A percentile compares a stretch with the other conserved stretches of the same genome.
Evolutionary conservation across 495 filamentous ascomycete species (phyloP).

Genomic region (Arthonia radiata): DNA sequence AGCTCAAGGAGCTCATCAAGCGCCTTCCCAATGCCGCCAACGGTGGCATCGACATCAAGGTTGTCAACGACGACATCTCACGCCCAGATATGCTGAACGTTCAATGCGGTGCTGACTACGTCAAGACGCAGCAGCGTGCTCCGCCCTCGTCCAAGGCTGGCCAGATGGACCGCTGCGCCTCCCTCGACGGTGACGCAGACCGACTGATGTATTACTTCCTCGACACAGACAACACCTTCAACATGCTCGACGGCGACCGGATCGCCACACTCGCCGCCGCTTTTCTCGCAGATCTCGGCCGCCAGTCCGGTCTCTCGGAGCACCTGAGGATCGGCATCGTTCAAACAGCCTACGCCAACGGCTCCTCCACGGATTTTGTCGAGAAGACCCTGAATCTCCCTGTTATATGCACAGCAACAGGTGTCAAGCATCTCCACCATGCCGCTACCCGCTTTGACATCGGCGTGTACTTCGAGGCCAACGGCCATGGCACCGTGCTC

Average conservation of each 20-base stretch:
- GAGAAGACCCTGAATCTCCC: slow-evolving; percentile 67
- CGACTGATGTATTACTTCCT: slow-evolving; percentile 86
- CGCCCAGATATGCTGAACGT: slow-evolving; percentile 71
- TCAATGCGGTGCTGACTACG: slow-evolving; percentile 86
- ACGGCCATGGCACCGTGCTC: slow-evolving; percentile 88
- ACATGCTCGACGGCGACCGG: slow-evolving; percentile 83
- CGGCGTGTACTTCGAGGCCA: slow-evolving; percentile 95
- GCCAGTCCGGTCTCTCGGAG: slow-evolving; percentile 48
- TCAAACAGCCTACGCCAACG: slow-evolving; percentile 95
- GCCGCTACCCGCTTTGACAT: slow-evolving; percentile 76
- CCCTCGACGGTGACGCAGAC: slow-evolving; percentile 86
- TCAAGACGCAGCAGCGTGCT: slow-evolving; percentile 86
- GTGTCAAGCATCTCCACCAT: slow-evolving; percentile 94
- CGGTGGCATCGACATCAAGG: slow-evolving; percentile 50
- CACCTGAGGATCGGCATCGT: slow-evolving; percentile 77
- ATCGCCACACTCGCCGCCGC: slow-evolving; percentile 85
- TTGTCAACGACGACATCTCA: slow-evolving; percentile 78
- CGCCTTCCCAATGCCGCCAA: slow-evolving; percentile 38
- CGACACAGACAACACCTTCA: slow-evolving; percentile 58
- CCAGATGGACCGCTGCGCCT: slow-evolving; percentile 60
- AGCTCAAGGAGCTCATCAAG: slow-evolving; percentile 69
- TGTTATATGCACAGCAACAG: slow-evolving; percentile 78
- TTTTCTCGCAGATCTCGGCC: slow-evolving; percentile 76
- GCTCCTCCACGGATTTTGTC: slow-evolving; percentile 80
- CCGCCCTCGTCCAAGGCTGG: slow-evolving; percentile 59